Evolutionary conservation across 192 early-diverging fungal species (phyloP), one percentile per base, ranked within the genome.

Genomic region (Rhizophagus prolifer): DNA sequence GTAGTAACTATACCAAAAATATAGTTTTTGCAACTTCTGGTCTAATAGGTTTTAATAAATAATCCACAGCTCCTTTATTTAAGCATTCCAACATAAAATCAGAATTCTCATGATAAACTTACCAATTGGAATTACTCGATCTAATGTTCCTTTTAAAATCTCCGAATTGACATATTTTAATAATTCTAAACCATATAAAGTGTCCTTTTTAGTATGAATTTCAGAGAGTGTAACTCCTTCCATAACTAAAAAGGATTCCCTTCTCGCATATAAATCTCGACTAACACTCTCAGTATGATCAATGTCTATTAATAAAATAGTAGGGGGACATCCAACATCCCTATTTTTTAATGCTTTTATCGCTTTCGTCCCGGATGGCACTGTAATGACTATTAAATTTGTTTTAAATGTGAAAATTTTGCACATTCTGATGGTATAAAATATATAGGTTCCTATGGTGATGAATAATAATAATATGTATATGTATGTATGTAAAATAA

Each of bases 1-100:
- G 23, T 36, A 46, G 14, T 38, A 73, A 65, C 21, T 5, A 38
- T 80, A 89, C 88, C 81, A 89, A 76, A 66, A 86, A 88, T 25
- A 89, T 36, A 5, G 86, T 89, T 59, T 83, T 86, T 28, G 83
- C 83, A 5, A 82, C 81, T 68, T 88, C 82, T 65, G 82, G 66
- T 12, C 82, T 74, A 54, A 89, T 70, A 14, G 88, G 88, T 78
- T 87, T 89, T 19, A 89, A 28, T 58, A 89, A 58, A 75, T 82
- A 87, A 78, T 89, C 88, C 9, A 77, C 82, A n/a, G 87, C 86
- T 10, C 88, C 88, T 30, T 82, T 63, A 19, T 89, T 81, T 58
- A 89, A 78, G 38, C 87, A 81, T 31, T 85, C 79, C 28, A 81
- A 23, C 77, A 88, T 86, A 31, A 83, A 83, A 21, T 83, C 77